These are phyloP conservation scores for Syzygium malaccense DNA, from an alignment of 441 rosid species.

Conservation along the genomic window DNA sequence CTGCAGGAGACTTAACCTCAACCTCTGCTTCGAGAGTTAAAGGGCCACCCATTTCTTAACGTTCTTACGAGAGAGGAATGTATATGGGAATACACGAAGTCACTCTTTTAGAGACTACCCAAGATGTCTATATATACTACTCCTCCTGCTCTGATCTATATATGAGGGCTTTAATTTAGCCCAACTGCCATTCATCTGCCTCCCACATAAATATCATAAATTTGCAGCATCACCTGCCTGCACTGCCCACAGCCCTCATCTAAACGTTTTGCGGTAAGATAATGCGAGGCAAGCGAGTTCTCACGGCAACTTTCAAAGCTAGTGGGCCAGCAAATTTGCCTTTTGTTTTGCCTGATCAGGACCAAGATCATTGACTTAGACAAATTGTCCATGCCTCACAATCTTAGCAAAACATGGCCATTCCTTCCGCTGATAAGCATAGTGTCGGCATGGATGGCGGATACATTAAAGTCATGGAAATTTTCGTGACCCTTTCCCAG, in stretches of 20 bases:
- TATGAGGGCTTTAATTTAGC: constrained; percentile 24
- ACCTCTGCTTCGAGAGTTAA: constrained; percentile 66
- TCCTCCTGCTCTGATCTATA: not conserved
- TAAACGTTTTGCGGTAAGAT: not conserved
- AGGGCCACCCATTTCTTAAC: constrained; percentile 36
- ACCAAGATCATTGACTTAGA: not conserved
- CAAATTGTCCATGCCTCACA: not conserved
- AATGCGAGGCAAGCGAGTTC: not conserved
- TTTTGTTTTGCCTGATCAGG: not conserved
- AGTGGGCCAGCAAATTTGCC: not conserved
- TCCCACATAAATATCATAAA: not conserved
- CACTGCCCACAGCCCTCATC: not conserved
- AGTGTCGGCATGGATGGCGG: not conserved
- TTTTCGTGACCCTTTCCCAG: not conserved
- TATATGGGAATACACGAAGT: not conserved
- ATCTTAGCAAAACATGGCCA: not conserved
- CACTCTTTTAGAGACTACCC: not conserved
- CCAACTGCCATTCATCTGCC: constrained; percentile 21
- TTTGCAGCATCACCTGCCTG: not conserved
- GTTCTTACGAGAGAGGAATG: not conserved
- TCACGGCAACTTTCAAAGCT: not conserved
- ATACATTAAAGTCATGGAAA: not conserved
- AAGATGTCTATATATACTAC: constrained; percentile 1
- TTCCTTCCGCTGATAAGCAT: not conserved
- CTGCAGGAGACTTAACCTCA: constrained; percentile 59